Evolutionary conservation across 1,284 basidiomycete species (phyloP), one percentile per base, ranked within the genome.

Genomic region (Pseudozyma sp.): DNA sequence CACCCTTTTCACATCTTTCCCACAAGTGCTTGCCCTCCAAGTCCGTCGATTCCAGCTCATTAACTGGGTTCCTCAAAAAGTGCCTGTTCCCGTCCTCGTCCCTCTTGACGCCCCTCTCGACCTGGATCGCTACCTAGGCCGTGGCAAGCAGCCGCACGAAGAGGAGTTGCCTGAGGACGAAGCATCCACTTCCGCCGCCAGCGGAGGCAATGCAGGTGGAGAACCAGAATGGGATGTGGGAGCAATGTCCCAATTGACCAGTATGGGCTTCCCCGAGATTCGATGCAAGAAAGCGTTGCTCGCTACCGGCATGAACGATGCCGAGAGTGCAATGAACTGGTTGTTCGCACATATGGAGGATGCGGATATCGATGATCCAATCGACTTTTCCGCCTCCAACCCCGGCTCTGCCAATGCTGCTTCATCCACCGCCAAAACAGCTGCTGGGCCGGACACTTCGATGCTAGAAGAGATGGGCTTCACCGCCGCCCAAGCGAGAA

Each of bases 21-120:
- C 96, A 0, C 89, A 94, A 25, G 90, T 95, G 2, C 88, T 99
- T 0, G 91, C 96, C 5, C 85, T 99, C 0, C 95, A 97, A 79
- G 92, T 94, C 57, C 93, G 93, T 80, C 95, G 97, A 80, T 98
- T 98, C 87, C 93, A 96, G 86, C 89, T 97, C 7, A 91, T 96
- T 58, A 95, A 95, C 81, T 99, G 96, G 96, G 94, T 99, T 4
- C 96, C 97, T 0, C 90, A 92, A 6, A 99, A 99, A 85, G 89
- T 98, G 39, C 93, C 97, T 74, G 92, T 99, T 31, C 95, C 95
- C 0, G 87, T 98, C 21, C 85, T 90, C n/a, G 87, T 97, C 0
- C 91, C 92, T 0, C 78, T 87, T 8, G 87, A 88, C 5, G 64
- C 58, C 77, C 85, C 1, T 86, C 95, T 50, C 85, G 58, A 87